Conservation (phyloP, 768 basidiomycete genomes). For the Baorangia bicolor region DNA sequence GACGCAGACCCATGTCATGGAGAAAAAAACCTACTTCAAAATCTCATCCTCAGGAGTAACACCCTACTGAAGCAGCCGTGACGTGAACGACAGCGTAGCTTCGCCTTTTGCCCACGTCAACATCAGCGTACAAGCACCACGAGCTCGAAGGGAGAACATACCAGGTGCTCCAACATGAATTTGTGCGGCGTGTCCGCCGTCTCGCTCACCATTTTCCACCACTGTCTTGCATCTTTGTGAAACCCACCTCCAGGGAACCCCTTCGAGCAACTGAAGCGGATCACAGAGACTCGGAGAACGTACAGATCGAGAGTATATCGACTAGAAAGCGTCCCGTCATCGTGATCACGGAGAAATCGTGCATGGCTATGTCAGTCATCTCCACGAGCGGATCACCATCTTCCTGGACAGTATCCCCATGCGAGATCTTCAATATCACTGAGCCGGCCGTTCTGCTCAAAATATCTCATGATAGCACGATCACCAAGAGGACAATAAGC, state of each 20-base stretch:
- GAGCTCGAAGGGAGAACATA: no score
- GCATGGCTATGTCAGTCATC: no score
- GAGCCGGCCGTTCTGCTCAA: no score
- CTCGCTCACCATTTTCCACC: constrained; percentile 1
- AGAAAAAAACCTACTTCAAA: no score
- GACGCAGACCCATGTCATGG: no score
- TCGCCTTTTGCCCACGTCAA: no score
- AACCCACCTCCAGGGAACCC: constrained; percentile 23
- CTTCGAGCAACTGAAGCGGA: not conserved
- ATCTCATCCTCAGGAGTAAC: no score
- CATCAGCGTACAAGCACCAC: no score
- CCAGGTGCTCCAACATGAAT: constrained; percentile 10
- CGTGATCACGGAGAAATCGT: constrained; percentile 6
- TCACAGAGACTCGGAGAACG: not conserved
- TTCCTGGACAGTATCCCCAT: constrained; percentile 34
- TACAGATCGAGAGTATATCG: constrained; percentile 6
- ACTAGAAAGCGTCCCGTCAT: constrained; percentile 7
- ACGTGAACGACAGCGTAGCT: no score
- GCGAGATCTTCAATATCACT: constrained; percentile 32
- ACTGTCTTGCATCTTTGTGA: no score
- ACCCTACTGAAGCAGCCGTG: no score
- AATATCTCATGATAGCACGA: not conserved
- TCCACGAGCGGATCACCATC: constrained; percentile 34
- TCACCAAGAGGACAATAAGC: not conserved
- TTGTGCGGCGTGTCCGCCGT: constrained; percentile 1